Percentiles rank a stretch among this genome's conserved stretches.
phyloP scores from a whole-genome alignment of 2,329 filamentous ascomycete species.

The Corinectria fuckeliana region DNA sequence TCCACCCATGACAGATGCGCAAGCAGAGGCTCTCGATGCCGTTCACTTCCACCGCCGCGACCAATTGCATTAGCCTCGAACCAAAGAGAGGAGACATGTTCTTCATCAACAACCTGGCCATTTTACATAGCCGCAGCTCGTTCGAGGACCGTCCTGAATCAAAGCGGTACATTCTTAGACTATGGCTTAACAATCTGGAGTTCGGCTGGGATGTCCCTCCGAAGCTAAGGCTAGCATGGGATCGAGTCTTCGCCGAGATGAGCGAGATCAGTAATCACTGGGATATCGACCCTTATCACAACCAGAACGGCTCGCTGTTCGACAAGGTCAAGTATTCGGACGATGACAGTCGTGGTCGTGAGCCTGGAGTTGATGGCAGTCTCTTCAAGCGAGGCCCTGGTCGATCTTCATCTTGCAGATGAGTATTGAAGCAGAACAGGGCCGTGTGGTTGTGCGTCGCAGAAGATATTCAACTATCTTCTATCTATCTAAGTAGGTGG shows the following conservation, averaged over 20 bases:
- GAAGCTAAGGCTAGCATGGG: constrained; percentile 53
- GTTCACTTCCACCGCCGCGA: too few species aligned
- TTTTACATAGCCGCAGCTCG: constrained; percentile 55
- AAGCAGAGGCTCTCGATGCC: constrained; percentile 55
- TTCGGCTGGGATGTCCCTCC: constrained; percentile 52
- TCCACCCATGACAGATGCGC: constrained; percentile 56
- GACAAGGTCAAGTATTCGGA: too few species aligned
- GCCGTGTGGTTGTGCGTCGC: too few species aligned
- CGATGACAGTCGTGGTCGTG: too few species aligned
- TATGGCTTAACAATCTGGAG: constrained; percentile 53
- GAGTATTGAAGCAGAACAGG: too few species aligned
- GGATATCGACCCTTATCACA: constrained; percentile 9
- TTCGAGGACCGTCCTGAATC: constrained; percentile 49
- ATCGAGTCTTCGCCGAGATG: constrained; percentile 55
- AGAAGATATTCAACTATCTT: too few species aligned
- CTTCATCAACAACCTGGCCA: constrained; percentile 56
- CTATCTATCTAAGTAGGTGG: too few species aligned
- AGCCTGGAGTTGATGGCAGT: too few species aligned
- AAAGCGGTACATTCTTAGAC: constrained; percentile 29
- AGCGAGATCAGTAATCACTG: constrained; percentile 53
- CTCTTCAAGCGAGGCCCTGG: too few species aligned
- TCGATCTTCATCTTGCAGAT: too few species aligned
- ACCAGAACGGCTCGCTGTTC: too few species aligned
- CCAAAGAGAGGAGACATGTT: constrained; percentile 55
- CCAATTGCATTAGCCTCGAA: constrained; percentile 50